These are phyloP conservation scores for Quercus aquifolioides DNA, from an alignment of 306 rosid genomes.

Conservation along the genomic window DNA sequence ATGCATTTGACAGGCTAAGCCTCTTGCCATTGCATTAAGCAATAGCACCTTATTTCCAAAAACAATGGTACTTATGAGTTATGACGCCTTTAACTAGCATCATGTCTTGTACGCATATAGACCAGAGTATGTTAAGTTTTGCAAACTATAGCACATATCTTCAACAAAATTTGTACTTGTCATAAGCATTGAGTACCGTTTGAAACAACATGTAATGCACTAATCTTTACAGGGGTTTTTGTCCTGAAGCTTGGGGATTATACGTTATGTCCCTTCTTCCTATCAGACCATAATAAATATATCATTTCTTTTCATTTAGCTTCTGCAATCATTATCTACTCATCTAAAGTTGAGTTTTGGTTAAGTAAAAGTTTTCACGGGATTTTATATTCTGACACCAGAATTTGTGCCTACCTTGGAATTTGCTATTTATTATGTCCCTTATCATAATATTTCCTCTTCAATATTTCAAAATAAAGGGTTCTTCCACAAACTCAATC, in stretches of 20 bases:
- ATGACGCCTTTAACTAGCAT: background rate
- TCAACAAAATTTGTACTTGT: background rate
- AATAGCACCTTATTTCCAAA: background rate
- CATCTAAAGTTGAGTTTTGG: background rate
- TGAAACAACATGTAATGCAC: background rate
- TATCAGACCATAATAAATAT: background rate
- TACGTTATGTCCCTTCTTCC: background rate
- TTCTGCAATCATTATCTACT: background rate
- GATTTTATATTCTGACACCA: background rate
- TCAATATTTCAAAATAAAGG: background rate
- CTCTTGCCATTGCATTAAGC: background rate
- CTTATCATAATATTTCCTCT: background rate
- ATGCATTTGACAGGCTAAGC: background rate
- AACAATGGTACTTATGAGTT: background rate
- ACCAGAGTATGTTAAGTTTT: background rate
- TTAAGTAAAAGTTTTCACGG: background rate
- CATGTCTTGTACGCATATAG: background rate
- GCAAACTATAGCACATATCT: background rate
- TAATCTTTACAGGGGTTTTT: background rate
- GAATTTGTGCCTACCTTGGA: background rate
- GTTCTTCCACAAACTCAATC: slow-evolving; percentile 1
- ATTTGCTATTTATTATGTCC: background rate
- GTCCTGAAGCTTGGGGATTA: background rate
- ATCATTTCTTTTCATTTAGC: background rate
- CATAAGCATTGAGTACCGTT: background rate